Conservation (phyloP, 169 alveolate species). For the Cyclospora cayetanensis region DNA sequence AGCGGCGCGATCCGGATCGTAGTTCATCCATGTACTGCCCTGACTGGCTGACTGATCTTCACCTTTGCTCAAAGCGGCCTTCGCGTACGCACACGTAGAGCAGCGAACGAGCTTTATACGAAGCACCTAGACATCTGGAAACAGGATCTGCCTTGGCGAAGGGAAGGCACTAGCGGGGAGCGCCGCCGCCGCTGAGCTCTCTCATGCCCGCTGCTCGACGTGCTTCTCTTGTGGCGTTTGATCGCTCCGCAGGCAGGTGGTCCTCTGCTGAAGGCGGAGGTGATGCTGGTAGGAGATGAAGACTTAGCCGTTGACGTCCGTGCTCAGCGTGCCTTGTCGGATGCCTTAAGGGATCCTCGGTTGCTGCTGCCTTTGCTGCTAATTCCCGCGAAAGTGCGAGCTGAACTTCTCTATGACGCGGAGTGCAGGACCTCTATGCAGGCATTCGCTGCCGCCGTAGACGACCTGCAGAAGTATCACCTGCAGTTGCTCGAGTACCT, state of each 20-base stretch:
- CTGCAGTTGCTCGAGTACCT: conserved; percentile 35
- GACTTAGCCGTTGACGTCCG: not conserved
- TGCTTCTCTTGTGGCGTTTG: not conserved
- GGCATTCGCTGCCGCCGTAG: not conserved
- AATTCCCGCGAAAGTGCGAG: not conserved
- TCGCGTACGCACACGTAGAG: too few relatives aligned
- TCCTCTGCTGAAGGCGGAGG: conserved; percentile 66
- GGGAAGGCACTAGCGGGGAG: too few relatives aligned
- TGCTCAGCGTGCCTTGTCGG: not conserved
- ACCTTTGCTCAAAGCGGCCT: too few relatives aligned
- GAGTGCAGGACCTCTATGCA: not conserved
- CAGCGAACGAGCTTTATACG: too few relatives aligned
- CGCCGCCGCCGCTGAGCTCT: too few relatives aligned
- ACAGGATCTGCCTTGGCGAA: too few relatives aligned
- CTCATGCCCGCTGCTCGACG: too few relatives aligned
- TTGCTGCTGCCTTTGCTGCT: conserved; percentile 29
- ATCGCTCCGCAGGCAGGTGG: conserved; percentile 64
- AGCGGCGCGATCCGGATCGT: too few relatives aligned
- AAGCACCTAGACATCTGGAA: too few relatives aligned
- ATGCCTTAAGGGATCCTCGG: not conserved
- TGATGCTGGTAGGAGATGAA: conserved; percentile 59
- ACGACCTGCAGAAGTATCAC: conserved; percentile 45
- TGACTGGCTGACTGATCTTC: too few relatives aligned
- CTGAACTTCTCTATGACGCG: conserved; percentile 11
- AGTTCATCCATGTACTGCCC: too few relatives aligned